phyloP scores from a whole-genome alignment of 192 early-diverging fungal species.

The Umbelopsis vinacea region DNA sequence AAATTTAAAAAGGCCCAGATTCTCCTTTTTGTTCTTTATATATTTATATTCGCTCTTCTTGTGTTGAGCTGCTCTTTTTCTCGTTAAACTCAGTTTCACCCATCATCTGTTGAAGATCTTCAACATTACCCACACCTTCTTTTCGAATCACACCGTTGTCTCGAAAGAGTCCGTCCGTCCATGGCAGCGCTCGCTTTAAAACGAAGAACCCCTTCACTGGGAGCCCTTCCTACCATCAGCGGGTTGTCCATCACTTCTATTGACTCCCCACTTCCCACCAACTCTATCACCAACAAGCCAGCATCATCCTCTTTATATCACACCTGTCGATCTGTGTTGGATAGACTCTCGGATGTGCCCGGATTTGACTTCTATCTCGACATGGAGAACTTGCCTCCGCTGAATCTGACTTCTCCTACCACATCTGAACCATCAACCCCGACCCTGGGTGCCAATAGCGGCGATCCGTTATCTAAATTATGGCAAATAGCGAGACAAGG shows the following conservation, averaged over 20 bases:
- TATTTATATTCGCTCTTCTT: background rate
- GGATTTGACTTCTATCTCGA: constrained; percentile 69
- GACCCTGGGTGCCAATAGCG: constrained; percentile 27
- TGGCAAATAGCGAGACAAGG: constrained; percentile 77
- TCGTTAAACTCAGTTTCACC: constrained; percentile 8
- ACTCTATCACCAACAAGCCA: constrained; percentile 46
- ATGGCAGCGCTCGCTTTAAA: constrained; percentile 45
- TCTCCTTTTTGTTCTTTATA: background rate
- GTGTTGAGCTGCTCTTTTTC: background rate
- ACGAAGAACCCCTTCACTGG: constrained; percentile 37
- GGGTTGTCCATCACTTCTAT: constrained; percentile 31
- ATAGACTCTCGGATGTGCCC: constrained; percentile 72
- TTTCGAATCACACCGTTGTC: constrained; percentile 4
- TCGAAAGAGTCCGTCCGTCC: constrained; percentile 28
- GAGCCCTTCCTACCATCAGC: constrained; percentile 13
- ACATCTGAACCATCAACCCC: constrained; percentile 31
- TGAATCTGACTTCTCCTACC: constrained; percentile 40
- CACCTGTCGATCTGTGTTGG: constrained; percentile 68
- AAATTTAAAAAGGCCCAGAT: background rate
- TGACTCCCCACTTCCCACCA: constrained; percentile 41
- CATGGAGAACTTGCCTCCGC: constrained; percentile 44
- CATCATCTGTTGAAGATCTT: constrained; percentile 21
- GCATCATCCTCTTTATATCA: constrained; percentile 68
- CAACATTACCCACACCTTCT: constrained; percentile 8
- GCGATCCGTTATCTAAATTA: constrained; percentile 71